These are phyloP conservation scores for Didymella pinodella DNA, from an alignment of 2,329 filamentous ascomycete genomes.

Conservation along the genomic window DNA sequence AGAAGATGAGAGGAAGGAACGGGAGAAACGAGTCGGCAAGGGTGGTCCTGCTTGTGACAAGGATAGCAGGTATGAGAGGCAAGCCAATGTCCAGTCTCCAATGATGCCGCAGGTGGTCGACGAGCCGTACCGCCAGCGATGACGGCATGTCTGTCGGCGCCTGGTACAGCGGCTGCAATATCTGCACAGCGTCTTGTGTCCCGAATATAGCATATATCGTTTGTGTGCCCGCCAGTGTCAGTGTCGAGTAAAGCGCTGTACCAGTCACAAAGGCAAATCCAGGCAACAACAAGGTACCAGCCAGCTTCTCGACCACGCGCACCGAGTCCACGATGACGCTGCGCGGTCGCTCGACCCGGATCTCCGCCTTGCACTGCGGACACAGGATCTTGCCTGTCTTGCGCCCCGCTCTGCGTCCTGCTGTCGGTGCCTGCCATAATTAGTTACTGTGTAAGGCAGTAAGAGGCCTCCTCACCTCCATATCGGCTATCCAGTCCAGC, in stretches of 20 bases:
- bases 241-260: slow-evolving; percentile 53
- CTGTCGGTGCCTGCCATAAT: slow-evolving; percentile 55
- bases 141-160: slow-evolving; percentile 42
- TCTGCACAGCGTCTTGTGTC: slow-evolving; percentile 63
- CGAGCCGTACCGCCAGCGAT: slow-evolving; percentile 44
- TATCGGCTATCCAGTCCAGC: slow-evolving; percentile 91
- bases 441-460: neutral
- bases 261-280: slow-evolving; percentile 65
- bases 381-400: slow-evolving; percentile 72
- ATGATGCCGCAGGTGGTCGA: slow-evolving; percentile 47
- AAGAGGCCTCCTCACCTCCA: slow-evolving; percentile 61
- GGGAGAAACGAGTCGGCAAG: slow-evolving; percentile 70
- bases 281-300: slow-evolving; percentile 69
- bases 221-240: slow-evolving; percentile 66
- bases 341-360: slow-evolving; percentile 76
- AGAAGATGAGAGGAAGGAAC: slow-evolving; percentile 68
- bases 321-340: slow-evolving; percentile 75
- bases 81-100: slow-evolving; percentile 67
- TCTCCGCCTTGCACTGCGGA: slow-evolving; percentile 87
- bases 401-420: slow-evolving; percentile 57
- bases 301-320: slow-evolving; percentile 65
- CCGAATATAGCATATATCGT: slow-evolving; percentile 73
- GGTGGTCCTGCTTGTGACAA: slow-evolving; percentile 72
- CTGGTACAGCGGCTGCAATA: slow-evolving; percentile 57
- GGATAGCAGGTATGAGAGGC: slow-evolving; percentile 71